phyloP scores from a whole-genome alignment of 768 basidiomycete species.

The Amanita pallidorosea region DNA sequence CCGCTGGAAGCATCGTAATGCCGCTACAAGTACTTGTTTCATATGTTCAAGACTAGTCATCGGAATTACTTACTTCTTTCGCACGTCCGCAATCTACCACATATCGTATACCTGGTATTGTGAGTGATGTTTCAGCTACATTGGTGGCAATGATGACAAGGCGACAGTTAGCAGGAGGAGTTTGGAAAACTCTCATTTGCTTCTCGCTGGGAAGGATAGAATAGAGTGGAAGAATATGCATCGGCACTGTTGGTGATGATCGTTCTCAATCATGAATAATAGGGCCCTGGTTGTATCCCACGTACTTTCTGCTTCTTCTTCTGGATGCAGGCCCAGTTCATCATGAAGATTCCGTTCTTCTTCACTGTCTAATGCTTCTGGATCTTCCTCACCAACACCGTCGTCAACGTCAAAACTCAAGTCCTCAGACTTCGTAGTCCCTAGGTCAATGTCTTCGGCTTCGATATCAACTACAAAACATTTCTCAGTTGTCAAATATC shows the following conservation, averaged over 20 bases:
- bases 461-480: conserved; percentile 54
- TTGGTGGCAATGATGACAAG: conserved; percentile 94
- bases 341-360: conserved; percentile 48
- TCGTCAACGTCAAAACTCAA: conserved; percentile 64
- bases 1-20: conserved; percentile 73
- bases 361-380: conserved; percentile 67
- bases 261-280: background rate
- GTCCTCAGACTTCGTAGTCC: conserved; percentile 31
- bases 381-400: conserved; percentile 55
- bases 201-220: conserved; percentile 87
- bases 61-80: conserved; percentile 57
- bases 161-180: conserved; percentile 71
- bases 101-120: conserved; percentile 94
- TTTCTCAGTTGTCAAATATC: background rate
- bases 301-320: conserved; percentile 54
- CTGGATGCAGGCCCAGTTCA: conserved; percentile 47
- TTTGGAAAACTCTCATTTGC: conserved; percentile 87
- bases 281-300: conserved; percentile 5
- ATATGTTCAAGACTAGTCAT: background rate
- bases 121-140: conserved; percentile 93
- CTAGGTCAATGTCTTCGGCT: conserved; percentile 72
- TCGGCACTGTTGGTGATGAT: conserved; percentile 48
- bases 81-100: conserved; percentile 95
- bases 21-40: conserved; percentile 34
- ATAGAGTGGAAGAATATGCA: conserved; percentile 93